Evolutionary conservation across 371 early-diverging fungal species (phyloP).

Genomic region (Mortierella sp.): DNA sequence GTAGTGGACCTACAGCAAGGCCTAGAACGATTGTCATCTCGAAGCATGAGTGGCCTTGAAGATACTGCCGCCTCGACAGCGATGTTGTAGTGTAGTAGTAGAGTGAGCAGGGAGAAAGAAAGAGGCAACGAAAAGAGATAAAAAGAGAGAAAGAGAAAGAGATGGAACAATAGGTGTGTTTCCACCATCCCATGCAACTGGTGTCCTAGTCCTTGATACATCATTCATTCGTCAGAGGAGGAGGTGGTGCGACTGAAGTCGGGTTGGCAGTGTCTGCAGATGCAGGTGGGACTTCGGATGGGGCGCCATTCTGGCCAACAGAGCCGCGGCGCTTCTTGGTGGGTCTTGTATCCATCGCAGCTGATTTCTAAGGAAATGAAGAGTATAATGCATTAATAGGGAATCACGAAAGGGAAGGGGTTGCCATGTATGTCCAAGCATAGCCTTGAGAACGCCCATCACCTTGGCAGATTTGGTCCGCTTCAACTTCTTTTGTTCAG

Average conservation of each 20-base stretch:
- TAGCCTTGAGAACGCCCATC: background rate
- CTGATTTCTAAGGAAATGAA: conserved; percentile 16
- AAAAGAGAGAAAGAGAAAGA: background rate
- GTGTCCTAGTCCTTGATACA: no score
- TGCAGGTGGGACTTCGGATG: conserved; percentile 10
- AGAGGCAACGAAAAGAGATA: background rate
- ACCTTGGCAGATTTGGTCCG: conserved; percentile 48
- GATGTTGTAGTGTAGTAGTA: background rate
- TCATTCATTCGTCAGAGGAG: no score
- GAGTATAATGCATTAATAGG: background rate
- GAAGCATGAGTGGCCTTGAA: background rate
- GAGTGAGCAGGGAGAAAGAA: background rate
- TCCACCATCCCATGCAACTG: no score
- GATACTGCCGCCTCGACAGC: background rate
- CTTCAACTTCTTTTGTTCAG: conserved; percentile 58
- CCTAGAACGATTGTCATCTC: background rate
- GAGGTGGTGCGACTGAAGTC: no score
- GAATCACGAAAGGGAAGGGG: background rate
- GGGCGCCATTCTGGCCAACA: conserved; percentile 18
- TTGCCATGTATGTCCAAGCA: background rate
- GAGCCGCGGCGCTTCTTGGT: conserved; percentile 51
- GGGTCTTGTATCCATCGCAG: conserved; percentile 21
- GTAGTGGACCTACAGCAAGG: background rate
- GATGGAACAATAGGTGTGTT: no score
- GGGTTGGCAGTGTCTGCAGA: conserved; percentile 15